A percentile compares a stretch with the other conserved stretches of the same genome.
Evolutionary conservation across 805 yeast genomes (phyloP).

Genomic region (Saccharomycopsis amapae): DNA sequence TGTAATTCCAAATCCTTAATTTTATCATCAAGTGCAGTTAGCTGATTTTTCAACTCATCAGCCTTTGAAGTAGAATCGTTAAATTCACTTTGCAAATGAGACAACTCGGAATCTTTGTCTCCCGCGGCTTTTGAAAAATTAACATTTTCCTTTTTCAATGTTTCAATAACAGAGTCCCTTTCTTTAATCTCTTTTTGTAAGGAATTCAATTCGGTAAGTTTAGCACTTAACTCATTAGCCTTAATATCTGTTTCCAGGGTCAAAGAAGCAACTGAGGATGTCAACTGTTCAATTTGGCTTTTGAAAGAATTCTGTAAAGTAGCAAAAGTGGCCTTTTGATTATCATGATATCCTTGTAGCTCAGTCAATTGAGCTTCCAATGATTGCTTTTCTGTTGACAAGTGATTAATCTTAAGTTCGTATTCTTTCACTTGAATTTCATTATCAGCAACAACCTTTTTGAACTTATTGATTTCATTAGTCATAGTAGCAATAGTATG

Average conservation of each 20-base stretch:
- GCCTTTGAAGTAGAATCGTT: not conserved
- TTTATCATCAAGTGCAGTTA: not conserved
- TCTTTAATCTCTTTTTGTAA: slow-evolving; percentile 13
- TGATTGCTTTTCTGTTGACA: not conserved
- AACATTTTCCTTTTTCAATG: not conserved
- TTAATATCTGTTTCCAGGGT: not conserved
- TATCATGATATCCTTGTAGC: not conserved
- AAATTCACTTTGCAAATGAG: not conserved
- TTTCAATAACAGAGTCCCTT: slow-evolving; percentile 1
- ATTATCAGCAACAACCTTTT: not conserved
- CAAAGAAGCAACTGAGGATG: not conserved
- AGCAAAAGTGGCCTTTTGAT: not conserved
- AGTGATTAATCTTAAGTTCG: not conserved
- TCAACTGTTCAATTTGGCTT: not conserved
- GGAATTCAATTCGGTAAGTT: slow-evolving; percentile 22
- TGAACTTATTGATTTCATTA: not conserved
- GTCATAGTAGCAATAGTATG: slow-evolving; percentile 2
- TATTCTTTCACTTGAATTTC: not conserved
- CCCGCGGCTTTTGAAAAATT: not conserved
- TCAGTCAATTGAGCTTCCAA: not conserved
- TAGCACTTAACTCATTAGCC: not conserved
- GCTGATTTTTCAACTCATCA: not conserved
- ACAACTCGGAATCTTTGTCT: not conserved
- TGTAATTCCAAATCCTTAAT: not conserved
- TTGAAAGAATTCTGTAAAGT: not conserved